A percentile compares a stretch with the other conserved stretches of the same genome.
Evolutionary conservation across 257 asterid species (phyloP).

Genomic region (Ligustrum vulgare): DNA sequence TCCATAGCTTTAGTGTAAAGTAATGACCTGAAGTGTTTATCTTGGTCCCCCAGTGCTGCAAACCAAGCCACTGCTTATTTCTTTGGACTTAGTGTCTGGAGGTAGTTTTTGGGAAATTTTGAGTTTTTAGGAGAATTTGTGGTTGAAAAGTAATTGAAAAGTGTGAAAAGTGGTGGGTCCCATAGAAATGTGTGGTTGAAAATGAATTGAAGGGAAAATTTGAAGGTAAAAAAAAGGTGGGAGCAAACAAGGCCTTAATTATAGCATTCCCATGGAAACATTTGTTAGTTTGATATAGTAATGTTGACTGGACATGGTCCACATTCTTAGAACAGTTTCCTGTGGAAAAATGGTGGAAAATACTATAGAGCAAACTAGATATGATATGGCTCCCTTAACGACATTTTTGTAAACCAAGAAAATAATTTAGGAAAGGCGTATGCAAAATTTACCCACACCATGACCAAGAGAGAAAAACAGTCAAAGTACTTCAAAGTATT

Average conservation of each 20-base stretch:
- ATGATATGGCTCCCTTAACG: background rate
- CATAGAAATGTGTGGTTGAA: too few relatives aligned
- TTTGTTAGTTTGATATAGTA: background rate
- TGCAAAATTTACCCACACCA: slow-evolving; percentile 6
- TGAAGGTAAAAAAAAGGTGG: too few relatives aligned
- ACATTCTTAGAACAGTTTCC: background rate
- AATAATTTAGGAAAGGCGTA: background rate
- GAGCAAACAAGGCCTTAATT: background rate
- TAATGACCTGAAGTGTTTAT: background rate
- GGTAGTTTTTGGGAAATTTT: too few relatives aligned
- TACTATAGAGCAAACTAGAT: background rate
- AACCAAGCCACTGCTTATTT: background rate
- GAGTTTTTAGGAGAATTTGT: too few relatives aligned
- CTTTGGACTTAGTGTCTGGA: background rate
- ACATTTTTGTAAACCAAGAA: background rate
- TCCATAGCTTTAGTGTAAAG: background rate
- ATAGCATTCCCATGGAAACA: background rate
- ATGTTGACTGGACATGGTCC: background rate
- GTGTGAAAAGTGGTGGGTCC: too few relatives aligned
- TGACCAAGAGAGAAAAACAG: slow-evolving; percentile 1
- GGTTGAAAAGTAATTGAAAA: too few relatives aligned
- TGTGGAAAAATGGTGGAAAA: background rate
- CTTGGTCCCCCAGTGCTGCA: background rate
- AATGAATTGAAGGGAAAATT: too few relatives aligned
- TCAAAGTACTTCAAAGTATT: background rate